phyloP scores from a whole-genome alignment of 2,329 filamentous ascomycete species.

The Talaromyces pinophilus region DNA sequence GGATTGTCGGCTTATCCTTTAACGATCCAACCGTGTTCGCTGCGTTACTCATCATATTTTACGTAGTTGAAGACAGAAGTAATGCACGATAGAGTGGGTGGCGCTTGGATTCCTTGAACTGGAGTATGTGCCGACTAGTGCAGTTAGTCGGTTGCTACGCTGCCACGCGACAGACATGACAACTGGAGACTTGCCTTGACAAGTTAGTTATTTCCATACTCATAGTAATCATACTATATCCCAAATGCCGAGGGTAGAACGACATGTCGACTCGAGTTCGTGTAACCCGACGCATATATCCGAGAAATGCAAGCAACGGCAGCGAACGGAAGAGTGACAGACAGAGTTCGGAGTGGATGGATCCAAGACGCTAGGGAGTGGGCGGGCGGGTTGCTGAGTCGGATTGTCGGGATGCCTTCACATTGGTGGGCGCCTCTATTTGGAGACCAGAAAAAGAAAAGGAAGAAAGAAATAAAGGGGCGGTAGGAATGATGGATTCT shows the following conservation, averaged over 20 bases:
- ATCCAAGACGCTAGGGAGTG: slow-evolving; percentile 7
- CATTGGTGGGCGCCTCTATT: neutral
- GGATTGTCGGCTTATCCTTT: neutral
- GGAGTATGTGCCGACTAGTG: neutral
- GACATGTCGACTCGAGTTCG: neutral
- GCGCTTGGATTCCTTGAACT: neutral
- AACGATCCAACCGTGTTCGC: neutral
- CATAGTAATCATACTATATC: neutral
- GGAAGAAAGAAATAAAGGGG: neutral
- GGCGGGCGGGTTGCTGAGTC: slow-evolving; percentile 12
- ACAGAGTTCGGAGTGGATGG: neutral
- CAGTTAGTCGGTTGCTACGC: neutral
- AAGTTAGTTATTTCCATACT: neutral
- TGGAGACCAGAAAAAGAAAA: neutral
- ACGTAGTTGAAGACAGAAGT: neutral
- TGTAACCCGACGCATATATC: neutral
- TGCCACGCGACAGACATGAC: slow-evolving; percentile 2
- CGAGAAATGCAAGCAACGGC: neutral
- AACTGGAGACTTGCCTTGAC: neutral
- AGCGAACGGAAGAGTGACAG: neutral
- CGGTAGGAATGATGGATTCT: neutral
- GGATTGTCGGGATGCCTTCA: slow-evolving; percentile 13
- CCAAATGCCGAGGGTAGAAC: neutral
- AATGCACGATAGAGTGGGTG: neutral
- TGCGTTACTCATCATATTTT: slow-evolving; percentile 1